A percentile compares a stretch with the other conserved stretches of the same genome.
These are phyloP conservation scores for Scutellospora calospora DNA, from an alignment of 371 early-diverging fungal genomes.

Conservation along the genomic window DNA sequence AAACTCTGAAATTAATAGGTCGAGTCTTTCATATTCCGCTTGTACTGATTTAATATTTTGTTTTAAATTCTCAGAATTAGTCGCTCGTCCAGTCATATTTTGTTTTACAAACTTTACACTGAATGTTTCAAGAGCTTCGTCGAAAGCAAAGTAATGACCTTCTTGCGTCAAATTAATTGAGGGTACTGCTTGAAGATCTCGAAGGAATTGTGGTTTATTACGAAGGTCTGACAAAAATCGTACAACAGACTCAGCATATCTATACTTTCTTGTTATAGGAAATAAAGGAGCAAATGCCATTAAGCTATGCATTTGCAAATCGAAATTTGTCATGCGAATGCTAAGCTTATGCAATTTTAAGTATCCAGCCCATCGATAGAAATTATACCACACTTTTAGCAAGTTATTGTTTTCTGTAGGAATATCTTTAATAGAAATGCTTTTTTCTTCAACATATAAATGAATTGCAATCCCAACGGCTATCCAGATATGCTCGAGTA, in stretches of 20 bases:
- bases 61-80: constrained; percentile 4
- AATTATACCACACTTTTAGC: neutral
- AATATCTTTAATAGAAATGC: neutral
- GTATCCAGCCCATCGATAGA: neutral
- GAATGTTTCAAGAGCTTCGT: constrained; percentile 1
- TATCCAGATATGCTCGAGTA: constrained; percentile 8
- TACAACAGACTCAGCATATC: constrained; percentile 5
- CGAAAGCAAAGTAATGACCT: constrained; percentile 11
- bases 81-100: neutral
- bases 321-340: constrained; percentile 8
- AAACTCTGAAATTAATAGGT: neutral
- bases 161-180: constrained; percentile 8
- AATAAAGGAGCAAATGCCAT: constrained; percentile 8
- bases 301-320: constrained; percentile 10
- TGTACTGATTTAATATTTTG: neutral
- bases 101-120: neutral
- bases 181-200: too few species aligned
- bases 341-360: constrained; percentile 4
- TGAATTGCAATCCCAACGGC: neutral
- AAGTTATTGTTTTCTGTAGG: neutral
- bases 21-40: neutral
- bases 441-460: neutral
- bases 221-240: neutral
- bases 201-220: neutral
- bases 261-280: neutral